Conservation (phyloP, 1,139 yeast species). For the Ogataea hybrid region DNA sequence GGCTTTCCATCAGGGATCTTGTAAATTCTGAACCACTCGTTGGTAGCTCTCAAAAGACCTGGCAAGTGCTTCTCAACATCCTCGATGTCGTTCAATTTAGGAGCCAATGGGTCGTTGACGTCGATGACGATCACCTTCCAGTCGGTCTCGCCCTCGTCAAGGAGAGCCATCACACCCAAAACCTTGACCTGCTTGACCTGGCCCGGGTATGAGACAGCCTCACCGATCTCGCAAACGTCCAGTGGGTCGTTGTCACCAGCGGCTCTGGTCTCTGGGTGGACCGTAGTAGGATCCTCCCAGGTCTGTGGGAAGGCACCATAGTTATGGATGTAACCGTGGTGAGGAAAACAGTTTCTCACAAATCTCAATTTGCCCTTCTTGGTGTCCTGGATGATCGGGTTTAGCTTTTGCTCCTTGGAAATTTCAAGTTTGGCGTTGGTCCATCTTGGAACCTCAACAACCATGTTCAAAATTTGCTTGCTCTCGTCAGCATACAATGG, state of each 20-base stretch:
- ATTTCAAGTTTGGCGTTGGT: constrained; percentile 87
- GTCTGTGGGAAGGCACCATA: constrained; percentile 96
- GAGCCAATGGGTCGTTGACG: constrained; percentile 71
- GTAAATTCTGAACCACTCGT: constrained; percentile 90
- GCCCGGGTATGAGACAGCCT: constrained; percentile 67
- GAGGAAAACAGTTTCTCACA: constrained; percentile 86
- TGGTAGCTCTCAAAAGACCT: constrained; percentile 76
- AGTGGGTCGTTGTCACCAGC: constrained; percentile 89
- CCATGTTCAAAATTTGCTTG: constrained; percentile 73
- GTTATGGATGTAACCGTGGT: constrained; percentile 87
- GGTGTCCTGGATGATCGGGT: constrained; percentile 84
- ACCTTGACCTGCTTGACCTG: constrained; percentile 80
- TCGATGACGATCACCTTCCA: constrained; percentile 88
- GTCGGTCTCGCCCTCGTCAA: constrained; percentile 92
- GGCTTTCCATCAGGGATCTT: constrained; percentile 92
- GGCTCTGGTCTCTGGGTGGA: constrained; percentile 76
- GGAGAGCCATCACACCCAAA: constrained; percentile 80
- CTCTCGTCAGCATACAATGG: constrained; percentile 65
- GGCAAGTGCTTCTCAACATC: constrained; percentile 78
- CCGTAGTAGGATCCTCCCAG: constrained; percentile 81
- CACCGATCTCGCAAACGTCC: constrained; percentile 89
- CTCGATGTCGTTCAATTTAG: constrained; percentile 67
- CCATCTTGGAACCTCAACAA: constrained; percentile 93
- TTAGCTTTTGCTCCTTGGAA: constrained; percentile 59
- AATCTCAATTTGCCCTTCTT: constrained; percentile 83